A percentile compares a stretch with the other conserved stretches of the same genome.
Evolutionary conservation across 1,139 yeast species (phyloP).

Genomic region (Zygosaccharomyces sapae): DNA sequence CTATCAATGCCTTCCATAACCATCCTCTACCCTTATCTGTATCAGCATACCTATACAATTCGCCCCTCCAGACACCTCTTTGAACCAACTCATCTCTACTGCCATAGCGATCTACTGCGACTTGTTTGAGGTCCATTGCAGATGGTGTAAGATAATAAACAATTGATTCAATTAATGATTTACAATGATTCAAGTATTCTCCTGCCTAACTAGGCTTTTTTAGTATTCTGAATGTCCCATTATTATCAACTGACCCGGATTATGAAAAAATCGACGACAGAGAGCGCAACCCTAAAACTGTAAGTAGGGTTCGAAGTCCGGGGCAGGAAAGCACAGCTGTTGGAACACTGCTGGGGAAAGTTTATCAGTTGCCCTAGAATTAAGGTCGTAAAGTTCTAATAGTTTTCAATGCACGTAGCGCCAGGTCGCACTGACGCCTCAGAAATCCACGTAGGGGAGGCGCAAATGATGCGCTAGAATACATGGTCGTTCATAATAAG

Average conservation of each 20-base stretch:
- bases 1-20: conserved; percentile 31
- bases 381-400: background rate
- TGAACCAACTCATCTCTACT: conserved; percentile 28
- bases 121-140: conserved; percentile 15
- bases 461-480: background rate
- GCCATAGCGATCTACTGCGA: conserved; percentile 22
- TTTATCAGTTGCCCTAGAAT: too few relatives aligned
- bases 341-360: too few relatives aligned
- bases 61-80: conserved; percentile 32
- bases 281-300: background rate
- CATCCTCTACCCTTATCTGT: conserved; percentile 14
- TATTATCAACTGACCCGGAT: background rate
- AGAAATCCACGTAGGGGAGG: background rate
- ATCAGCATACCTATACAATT: conserved; percentile 19
- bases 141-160: background rate
- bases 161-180: background rate
- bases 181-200: background rate
- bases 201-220: background rate
- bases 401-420: background rate
- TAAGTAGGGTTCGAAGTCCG: background rate
- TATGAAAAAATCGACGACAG: background rate
- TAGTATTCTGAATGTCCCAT: background rate
- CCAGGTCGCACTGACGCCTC: background rate
- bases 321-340: background rate
- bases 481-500: background rate